phyloP scores from a whole-genome alignment of 805 yeast species.

The Lachancea kluyveri region DNA sequence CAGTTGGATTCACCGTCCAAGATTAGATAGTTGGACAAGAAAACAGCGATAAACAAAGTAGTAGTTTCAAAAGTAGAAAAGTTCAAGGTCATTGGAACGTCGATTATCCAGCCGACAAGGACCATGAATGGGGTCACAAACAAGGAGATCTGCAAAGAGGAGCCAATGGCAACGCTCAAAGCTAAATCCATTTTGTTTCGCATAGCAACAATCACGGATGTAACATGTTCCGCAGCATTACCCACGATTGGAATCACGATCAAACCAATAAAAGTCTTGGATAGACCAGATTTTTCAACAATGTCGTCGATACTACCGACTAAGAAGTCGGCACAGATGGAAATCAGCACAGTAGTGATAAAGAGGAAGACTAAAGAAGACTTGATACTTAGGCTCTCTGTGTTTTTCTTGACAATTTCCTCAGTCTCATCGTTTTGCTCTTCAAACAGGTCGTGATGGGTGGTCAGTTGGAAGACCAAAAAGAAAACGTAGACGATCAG shows the following conservation, averaged over 20 bases:
- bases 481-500: slow-evolving; percentile 72
- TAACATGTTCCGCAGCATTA: slow-evolving; percentile 97
- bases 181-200: slow-evolving; percentile 98
- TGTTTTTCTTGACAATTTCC: slow-evolving; percentile 25
- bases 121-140: slow-evolving; percentile 96
- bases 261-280: slow-evolving; percentile 92
- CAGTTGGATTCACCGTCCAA: slow-evolving; percentile 94
- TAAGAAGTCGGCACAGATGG: slow-evolving; percentile 86
- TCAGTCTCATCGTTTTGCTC: slow-evolving; percentile 38
- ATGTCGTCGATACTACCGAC: slow-evolving; percentile 91
- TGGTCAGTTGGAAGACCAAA: slow-evolving; percentile 79
- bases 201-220: slow-evolving; percentile 91
- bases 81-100: slow-evolving; percentile 86
- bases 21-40: slow-evolving; percentile 79
- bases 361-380: slow-evolving; percentile 52
- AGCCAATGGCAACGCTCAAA: slow-evolving; percentile 93
- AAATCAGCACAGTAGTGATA: slow-evolving; percentile 68
- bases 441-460: slow-evolving; percentile 77
- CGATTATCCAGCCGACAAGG: slow-evolving; percentile 84
- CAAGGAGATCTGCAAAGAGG: slow-evolving; percentile 89
- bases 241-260: slow-evolving; percentile 95
- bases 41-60: slow-evolving; percentile 81
- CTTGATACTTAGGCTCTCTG: slow-evolving; percentile 39
- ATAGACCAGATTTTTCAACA: slow-evolving; percentile 76
- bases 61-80: slow-evolving; percentile 94